phyloP scores from a whole-genome alignment of 164 flowering plant species.

The Piper betle region DNA sequence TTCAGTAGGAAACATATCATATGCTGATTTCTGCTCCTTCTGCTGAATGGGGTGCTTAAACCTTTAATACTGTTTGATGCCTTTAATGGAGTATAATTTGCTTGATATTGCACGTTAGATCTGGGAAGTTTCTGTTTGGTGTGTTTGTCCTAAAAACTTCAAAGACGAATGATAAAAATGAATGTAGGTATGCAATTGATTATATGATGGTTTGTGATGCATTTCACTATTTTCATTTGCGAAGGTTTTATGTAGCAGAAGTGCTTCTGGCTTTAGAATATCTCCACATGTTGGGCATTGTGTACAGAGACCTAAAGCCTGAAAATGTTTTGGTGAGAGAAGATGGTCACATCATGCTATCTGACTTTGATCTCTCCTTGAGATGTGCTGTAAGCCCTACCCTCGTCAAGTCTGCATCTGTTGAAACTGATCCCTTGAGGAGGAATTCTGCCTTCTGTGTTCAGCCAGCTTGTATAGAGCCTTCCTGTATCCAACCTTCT shows the following conservation, averaged over 20 bases:
- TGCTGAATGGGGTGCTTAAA: too few species aligned
- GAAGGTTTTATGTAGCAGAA: conserved; percentile 43
- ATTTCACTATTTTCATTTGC: not conserved
- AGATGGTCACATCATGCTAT: conserved; percentile 91
- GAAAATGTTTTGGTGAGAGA: conserved; percentile 89
- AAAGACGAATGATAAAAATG: too few species aligned
- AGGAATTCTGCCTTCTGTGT: conserved; percentile 54
- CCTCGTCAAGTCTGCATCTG: conserved; percentile 45
- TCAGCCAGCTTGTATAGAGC: conserved; percentile 65
- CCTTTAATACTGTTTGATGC: too few species aligned
- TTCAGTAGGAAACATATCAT: too few species aligned
- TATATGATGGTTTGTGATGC: too few species aligned
- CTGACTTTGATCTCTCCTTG: conserved; percentile 84
- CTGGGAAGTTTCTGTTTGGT: too few species aligned
- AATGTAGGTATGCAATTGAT: too few species aligned
- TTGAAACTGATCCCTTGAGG: conserved; percentile 44
- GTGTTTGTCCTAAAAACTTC: too few species aligned
- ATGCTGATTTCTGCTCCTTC: too few species aligned
- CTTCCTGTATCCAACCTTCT: conserved; percentile 72
- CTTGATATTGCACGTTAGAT: too few species aligned
- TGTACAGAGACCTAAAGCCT: conserved; percentile 87
- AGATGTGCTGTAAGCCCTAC: conserved; percentile 80
- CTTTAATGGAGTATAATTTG: too few species aligned
- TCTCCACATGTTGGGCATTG: conserved; percentile 89
- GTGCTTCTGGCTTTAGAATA: conserved; percentile 73